These are phyloP conservation scores for Blepharisma stoltei DNA, from an alignment of 73 alveolate species.

Conservation along the genomic window DNA sequence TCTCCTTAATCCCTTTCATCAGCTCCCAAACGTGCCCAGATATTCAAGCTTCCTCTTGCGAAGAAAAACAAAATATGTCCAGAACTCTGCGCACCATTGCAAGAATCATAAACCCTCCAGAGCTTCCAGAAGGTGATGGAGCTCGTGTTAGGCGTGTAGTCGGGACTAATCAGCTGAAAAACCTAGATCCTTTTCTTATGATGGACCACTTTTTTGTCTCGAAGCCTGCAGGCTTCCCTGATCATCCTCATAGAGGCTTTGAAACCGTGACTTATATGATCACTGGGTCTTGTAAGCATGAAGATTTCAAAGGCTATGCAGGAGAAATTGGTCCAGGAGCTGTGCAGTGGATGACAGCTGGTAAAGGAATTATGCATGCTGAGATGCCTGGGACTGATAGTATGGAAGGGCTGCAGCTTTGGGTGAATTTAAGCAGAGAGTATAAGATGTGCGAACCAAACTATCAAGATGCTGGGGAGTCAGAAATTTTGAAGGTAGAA, in stretches of 20 bases:
- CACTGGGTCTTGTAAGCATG: constrained; percentile 75
- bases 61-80: background rate
- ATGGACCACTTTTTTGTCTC: constrained; percentile 68
- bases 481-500: constrained; percentile 48
- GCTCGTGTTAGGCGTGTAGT: constrained; percentile 78
- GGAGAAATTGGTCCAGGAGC: constrained; percentile 70
- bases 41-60: no score
- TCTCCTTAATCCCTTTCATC: no score
- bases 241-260: constrained; percentile 96
- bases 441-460: constrained; percentile 71
- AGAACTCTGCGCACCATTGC: constrained; percentile 1
- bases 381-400: constrained; percentile 83
- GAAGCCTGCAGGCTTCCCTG: constrained; percentile 96
- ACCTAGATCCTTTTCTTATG: constrained; percentile 80
- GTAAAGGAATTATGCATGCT: constrained; percentile 91
- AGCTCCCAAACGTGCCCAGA: no score
- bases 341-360: constrained; percentile 97
- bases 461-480: constrained; percentile 60
- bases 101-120: constrained; percentile 36
- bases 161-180: constrained; percentile 50
- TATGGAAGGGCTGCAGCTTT: constrained; percentile 75
- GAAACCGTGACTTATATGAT: constrained; percentile 93
- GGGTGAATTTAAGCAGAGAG: constrained; percentile 71
- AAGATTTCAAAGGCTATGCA: constrained; percentile 73
- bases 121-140: constrained; percentile 83